Base-by-base conservation (phyloP, 345 rosid species). In the Bretschneidera sinensis region DNA sequence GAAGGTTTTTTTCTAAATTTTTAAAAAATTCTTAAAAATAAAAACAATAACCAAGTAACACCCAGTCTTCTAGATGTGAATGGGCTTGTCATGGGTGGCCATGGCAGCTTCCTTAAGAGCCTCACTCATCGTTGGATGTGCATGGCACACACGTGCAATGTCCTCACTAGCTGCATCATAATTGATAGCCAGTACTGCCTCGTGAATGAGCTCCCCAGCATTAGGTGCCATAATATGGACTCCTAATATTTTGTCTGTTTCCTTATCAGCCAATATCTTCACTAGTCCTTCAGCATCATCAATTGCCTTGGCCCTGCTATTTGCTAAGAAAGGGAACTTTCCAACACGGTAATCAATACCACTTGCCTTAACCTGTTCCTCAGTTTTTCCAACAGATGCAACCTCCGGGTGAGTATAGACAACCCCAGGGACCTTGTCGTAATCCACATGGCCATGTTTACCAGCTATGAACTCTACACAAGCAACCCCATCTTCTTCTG, bases 21-120 rank as follows among this genome's bases (percentile, higher is more conserved):
- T 57, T 72, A 55, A 64, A 50, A 50, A 47, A 57, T 31, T 25
- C 57, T n/a, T 39, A 47, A 50, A 53, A 57, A 53, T 22, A 11
- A 34, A 69, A 62, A 71, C 64, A 63, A 65, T 56, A 51, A 57
- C 50, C 47, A 34, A 13, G 62, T 24, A 35, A 48, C 14, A 50
- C 34, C 24, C 2, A 33, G 28, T 43, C 13, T 43, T 67, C 74
- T 80, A 91, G 48, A 95, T 72, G 81, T 95, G 99, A 79, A 95
- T 91, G 68, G 99, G 96, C 84, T 91, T 95, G 89, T 91, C 99
- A 48, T 91, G 71, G 55, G 99, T 88, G 45, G 99, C 99, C 99
- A 95, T 88, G 49, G 97, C 99, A 48, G 99, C 99, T 83, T 95
- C 99, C 91, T 95, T 95, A 77, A 95, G 59, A 24, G 97, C 99